Base-by-base conservation (phyloP, 2,329 filamentous ascomycete species). In the Xylariaceae sp. region DNA sequence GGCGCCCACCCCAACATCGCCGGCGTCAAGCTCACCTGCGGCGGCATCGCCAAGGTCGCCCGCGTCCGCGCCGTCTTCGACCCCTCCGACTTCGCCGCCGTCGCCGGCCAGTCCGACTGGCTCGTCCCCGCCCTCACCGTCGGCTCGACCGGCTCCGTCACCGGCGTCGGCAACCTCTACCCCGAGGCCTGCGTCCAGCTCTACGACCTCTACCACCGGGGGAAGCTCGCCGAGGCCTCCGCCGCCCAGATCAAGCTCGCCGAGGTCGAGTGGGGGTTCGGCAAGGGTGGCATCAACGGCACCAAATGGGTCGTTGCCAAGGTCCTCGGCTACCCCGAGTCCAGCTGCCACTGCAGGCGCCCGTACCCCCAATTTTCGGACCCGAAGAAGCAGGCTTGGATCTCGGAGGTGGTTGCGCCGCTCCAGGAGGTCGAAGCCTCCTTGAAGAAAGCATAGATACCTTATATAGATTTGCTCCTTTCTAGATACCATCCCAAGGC, bases 1-100 rank as follows among this genome's bases (percentile, higher is more conserved):
- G 73, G 75, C 11, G 62, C 71, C 44, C 77, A 83, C 56, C 64
- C 71, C 32, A 85, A 85, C 50, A 83, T 87, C 50, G 77, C 85
- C 38, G 83, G 81, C 22, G 78, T 81, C 39, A 35, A 34, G 30
- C 22, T 39, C 66, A 66, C 87, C 41, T 87, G 84, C 55, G 84
- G 83, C n/a, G 81, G 79, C 51, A 85, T 86, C 24, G 84, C 81
- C 44, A 88, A 88, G 64, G 74, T 88, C 37, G 78, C 79, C 3
- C 71, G 84, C 8, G 71, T 89, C 28, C 33, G 37, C n/a, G 45
- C 42, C 29, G 35, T 42, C 30, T 46, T 37, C 11, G 38, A 44
- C 9, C 35, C 42, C 6, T 35, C 30, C 15, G 31, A 48, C 15
- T 52, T 54, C 19, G 45, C 39, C 52, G 66, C 68, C 34, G 70